phyloP scores from a whole-genome alignment of 257 asterid species.

The Penstemon barbatus region DNA sequence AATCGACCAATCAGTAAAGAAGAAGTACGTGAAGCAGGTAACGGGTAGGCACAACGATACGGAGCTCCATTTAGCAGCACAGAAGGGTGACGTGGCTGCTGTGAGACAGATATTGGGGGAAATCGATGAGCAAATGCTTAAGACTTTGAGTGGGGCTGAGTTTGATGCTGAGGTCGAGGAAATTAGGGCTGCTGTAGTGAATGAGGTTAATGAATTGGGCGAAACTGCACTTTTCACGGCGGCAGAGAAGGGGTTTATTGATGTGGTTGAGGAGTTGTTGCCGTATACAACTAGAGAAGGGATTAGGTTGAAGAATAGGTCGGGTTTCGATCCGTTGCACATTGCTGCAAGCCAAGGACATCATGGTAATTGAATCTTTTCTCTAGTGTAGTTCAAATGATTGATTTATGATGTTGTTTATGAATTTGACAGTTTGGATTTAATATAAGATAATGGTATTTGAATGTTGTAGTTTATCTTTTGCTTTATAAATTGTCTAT shows the following conservation, averaged over 20 bases:
- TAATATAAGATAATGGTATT: too few relatives aligned
- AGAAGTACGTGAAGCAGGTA: constrained; percentile 56
- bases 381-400: background rate
- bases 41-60: constrained; percentile 56
- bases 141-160: constrained; percentile 41
- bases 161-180: constrained; percentile 50
- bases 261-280: constrained; percentile 46
- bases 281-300: constrained; percentile 46
- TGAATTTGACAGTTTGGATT: background rate
- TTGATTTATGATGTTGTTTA: background rate
- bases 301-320: constrained; percentile 41
- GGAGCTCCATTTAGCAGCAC: constrained; percentile 58
- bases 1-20: constrained; percentile 39
- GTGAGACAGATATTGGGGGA: constrained; percentile 49
- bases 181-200: constrained; percentile 55
- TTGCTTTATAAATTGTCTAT: too few relatives aligned
- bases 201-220: constrained; percentile 54
- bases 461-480: too few relatives aligned
- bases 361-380: constrained; percentile 31
- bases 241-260: constrained; percentile 47
- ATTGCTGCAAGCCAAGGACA: constrained; percentile 55
- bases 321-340: constrained; percentile 52
- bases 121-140: constrained; percentile 49
- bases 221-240: constrained; percentile 55
- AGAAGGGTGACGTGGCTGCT: constrained; percentile 45